Percentiles rank a stretch among this genome's conserved stretches.
phyloP scores from a whole-genome alignment of 371 early-diverging fungal genomes.

The Funneliformis caledonium region DNA sequence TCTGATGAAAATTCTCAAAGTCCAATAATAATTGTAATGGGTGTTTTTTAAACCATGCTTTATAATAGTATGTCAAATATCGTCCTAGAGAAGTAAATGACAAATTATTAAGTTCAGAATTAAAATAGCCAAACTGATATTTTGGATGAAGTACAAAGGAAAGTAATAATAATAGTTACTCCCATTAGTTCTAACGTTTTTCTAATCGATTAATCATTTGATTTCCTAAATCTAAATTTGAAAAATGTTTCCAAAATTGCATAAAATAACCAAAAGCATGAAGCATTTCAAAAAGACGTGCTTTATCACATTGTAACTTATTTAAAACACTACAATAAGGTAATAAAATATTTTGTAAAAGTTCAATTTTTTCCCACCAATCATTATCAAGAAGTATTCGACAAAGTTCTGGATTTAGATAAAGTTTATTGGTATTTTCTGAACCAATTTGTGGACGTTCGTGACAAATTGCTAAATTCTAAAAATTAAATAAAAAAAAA shows the following conservation, averaged over 20 bases:
- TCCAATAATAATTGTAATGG: neutral
- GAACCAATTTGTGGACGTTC: neutral
- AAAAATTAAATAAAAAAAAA: neutral
- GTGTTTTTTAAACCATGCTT: neutral
- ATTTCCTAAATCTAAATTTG: neutral
- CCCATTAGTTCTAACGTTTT: neutral
- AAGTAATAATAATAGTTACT: constrained; percentile 1
- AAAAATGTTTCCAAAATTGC: neutral
- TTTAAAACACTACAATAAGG: neutral
- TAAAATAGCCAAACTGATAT: neutral
- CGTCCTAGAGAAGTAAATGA: neutral
- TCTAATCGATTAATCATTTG: neutral
- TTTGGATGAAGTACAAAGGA: constrained; percentile 3
- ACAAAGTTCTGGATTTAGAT: neutral
- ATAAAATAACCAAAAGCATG: neutral
- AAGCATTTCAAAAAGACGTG: neutral
- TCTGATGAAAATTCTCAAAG: neutral
- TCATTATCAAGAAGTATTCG: neutral
- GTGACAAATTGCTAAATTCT: neutral
- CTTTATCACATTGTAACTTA: constrained; percentile 11
- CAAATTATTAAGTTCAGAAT: neutral
- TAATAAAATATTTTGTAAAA: neutral
- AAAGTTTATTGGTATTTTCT: neutral
- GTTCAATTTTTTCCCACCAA: neutral
- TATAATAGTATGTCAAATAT: constrained; percentile 14